These are phyloP conservation scores for Yamagishiella unicocca DNA, from an alignment of 139 green algal genomes.

Conservation along the genomic window DNA sequence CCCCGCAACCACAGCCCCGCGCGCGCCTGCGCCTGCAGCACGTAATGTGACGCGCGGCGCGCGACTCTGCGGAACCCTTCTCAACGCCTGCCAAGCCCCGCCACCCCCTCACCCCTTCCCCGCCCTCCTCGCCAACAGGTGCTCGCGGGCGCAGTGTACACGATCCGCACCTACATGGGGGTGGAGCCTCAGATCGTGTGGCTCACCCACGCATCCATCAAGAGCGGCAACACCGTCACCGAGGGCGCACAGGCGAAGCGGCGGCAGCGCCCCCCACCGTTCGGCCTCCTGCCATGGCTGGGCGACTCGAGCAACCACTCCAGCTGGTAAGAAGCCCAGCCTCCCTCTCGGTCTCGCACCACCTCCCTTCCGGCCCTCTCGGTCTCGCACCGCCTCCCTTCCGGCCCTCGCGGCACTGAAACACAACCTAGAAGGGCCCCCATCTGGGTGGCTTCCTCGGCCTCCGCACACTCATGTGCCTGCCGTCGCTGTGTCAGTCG, in stretches of 20 bases:
- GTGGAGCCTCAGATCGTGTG: not conserved
- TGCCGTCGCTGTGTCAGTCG: no score
- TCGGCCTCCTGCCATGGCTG: constrained; percentile 2
- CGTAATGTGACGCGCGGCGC: no score
- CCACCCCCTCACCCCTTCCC: no score
- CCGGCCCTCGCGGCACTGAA: no score
- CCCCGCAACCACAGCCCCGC: no score
- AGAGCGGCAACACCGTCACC: not conserved
- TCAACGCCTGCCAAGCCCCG: no score
- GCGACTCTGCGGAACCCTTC: no score
- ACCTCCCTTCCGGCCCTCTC: not conserved
- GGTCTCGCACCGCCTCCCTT: not conserved
- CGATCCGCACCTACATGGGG: not conserved
- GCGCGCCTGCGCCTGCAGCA: no score
- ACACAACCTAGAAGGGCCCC: no score
- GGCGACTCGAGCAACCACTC: not conserved
- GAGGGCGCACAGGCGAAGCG: no score
- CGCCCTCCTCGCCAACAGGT: constrained; percentile 15
- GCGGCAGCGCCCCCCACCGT: not conserved
- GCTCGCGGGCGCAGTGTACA: constrained; percentile 15
- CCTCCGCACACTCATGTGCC: no score
- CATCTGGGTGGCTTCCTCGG: no score
- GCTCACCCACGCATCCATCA: not conserved
- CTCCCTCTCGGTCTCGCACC: not conserved
- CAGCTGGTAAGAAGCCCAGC: not conserved